Evolutionary conservation across 371 early-diverging fungal genomes (phyloP).

Genomic region (Actinomucor elegans): DNA sequence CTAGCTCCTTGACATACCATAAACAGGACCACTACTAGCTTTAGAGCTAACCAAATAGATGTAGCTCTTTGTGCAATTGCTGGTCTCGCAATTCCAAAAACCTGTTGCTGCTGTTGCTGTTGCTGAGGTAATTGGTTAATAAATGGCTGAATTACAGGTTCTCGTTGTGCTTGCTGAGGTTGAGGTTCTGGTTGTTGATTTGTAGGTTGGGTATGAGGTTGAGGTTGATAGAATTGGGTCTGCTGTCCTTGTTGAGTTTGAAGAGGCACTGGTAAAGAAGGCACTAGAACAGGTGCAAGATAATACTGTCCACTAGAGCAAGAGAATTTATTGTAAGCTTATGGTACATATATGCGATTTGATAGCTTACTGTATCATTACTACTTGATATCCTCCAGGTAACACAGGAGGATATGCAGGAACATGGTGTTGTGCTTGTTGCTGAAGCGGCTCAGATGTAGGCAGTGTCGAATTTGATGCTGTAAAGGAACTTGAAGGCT

Average conservation of each 20-base stretch:
- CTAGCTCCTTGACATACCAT: conserved; percentile 47
- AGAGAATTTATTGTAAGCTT: not conserved
- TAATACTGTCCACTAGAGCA: conserved; percentile 41
- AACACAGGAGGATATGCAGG: conserved; percentile 22
- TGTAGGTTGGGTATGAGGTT: not conserved
- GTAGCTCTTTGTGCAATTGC: conserved; percentile 23
- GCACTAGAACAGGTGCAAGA: conserved; percentile 37
- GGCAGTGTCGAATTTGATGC: not conserved
- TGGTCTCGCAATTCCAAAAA: conserved; percentile 2
- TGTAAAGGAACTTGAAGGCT: not conserved
- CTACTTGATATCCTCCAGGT: conserved; percentile 46
- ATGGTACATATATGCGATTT: not conserved
- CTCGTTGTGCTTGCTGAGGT: not conserved
- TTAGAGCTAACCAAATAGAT: conserved; percentile 42
- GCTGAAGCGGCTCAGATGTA: not conserved
- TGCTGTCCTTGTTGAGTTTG: not conserved
- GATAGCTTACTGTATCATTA: conserved; percentile 38
- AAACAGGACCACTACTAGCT: conserved; percentile 36
- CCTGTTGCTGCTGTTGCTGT: conserved; percentile 6
- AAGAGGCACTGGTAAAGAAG: conserved; percentile 12
- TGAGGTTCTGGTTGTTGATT: not conserved
- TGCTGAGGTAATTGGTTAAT: not conserved
- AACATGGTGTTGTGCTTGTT: not conserved
- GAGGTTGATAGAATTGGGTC: not conserved
- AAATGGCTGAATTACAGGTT: not conserved